Conservation (phyloP, 1,139 yeast species). For the Meyerozyma carpophila region DNA sequence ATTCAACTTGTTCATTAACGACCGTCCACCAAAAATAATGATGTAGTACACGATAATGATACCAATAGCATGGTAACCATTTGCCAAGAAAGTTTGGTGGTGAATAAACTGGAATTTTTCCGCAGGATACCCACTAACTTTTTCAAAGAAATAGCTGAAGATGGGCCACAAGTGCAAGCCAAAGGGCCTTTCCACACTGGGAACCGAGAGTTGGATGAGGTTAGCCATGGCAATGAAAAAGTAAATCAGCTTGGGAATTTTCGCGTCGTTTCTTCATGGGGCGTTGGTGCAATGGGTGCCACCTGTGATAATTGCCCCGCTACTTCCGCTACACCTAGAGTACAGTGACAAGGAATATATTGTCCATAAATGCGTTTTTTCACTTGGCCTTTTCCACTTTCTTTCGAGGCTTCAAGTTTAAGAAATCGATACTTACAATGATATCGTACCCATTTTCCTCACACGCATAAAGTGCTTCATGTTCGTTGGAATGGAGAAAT, state of each 20-base stretch:
- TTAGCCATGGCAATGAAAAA: slow-evolving; percentile 2
- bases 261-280: neutral
- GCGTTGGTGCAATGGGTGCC: neutral
- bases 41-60: slow-evolving; percentile 68
- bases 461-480: slow-evolving; percentile 89
- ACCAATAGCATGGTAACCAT: slow-evolving; percentile 60
- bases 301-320: neutral
- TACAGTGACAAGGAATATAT: neutral
- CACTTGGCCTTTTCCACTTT: neutral
- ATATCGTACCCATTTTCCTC: slow-evolving; percentile 90
- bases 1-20: slow-evolving; percentile 39
- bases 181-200: slow-evolving; percentile 78
- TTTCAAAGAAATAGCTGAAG: slow-evolving; percentile 55
- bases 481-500: slow-evolving; percentile 82
- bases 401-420: slow-evolving; percentile 34
- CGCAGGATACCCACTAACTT: slow-evolving; percentile 57
- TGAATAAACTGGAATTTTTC: slow-evolving; percentile 68
- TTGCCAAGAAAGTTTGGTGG: slow-evolving; percentile 63
- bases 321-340: neutral
- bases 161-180: slow-evolving; percentile 89
- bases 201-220: slow-evolving; percentile 25
- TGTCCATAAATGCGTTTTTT: neutral
- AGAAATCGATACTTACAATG: slow-evolving; percentile 86
- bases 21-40: slow-evolving; percentile 76
- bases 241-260: neutral